Conservation (phyloP, 768 basidiomycete species). For the Mycena chlorophos region DNA sequence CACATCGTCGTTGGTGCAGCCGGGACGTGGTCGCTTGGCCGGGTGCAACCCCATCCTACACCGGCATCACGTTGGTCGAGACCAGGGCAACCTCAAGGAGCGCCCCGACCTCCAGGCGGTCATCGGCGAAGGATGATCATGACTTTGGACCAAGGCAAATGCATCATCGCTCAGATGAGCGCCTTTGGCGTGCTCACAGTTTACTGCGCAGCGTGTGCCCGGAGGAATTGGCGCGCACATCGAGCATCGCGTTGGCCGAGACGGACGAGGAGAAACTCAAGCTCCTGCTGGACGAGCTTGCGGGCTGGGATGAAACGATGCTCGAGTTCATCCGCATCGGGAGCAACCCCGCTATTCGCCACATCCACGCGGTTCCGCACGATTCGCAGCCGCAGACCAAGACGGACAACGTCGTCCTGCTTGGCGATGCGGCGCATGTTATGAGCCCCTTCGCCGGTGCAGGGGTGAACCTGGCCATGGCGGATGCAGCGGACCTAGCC, state of each 20-base stretch:
- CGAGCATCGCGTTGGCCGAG: not conserved
- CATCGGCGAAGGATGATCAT: constrained; percentile 27
- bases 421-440: constrained; percentile 39
- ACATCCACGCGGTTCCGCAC: constrained; percentile 1
- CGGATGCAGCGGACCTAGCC: constrained; percentile 21
- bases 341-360: not conserved
- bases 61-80: constrained; percentile 19
- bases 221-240: not conserved
- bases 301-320: not conserved
- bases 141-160: constrained; percentile 23
- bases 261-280: not conserved
- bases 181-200: constrained; percentile 25
- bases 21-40: constrained; percentile 20
- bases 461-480: constrained; percentile 37
- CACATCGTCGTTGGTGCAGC: constrained; percentile 1
- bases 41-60: constrained; percentile 26
- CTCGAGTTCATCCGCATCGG: not conserved
- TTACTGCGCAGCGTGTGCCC: constrained; percentile 13
- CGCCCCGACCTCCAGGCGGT: constrained; percentile 13
- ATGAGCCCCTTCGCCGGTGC: constrained; percentile 39
- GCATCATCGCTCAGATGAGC: constrained; percentile 34
- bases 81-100: constrained; percentile 11
- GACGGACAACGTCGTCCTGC: not conserved
- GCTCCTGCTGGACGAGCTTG: not conserved
- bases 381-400: not conserved